Evolutionary conservation across 371 early-diverging fungal genomes (phyloP).

Genomic region (Apophysomyces ossiformis): DNA sequence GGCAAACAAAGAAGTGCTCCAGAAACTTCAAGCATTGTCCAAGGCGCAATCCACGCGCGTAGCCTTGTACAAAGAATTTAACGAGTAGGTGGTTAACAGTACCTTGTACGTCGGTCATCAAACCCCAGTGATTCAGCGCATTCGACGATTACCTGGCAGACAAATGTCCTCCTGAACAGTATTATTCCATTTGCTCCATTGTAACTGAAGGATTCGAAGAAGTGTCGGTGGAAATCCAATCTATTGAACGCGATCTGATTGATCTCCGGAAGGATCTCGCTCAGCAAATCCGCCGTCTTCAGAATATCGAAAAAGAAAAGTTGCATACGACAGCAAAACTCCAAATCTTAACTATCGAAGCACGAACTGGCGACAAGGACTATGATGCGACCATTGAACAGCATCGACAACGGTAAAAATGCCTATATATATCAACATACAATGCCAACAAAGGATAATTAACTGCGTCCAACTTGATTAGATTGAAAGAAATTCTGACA

Average conservation of each 20-base stretch:
- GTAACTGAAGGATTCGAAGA: constrained; percentile 57
- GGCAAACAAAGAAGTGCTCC: neutral
- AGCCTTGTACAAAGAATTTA: constrained; percentile 47
- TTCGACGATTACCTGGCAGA: constrained; percentile 47
- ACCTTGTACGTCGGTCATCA: neutral
- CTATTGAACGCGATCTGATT: constrained; percentile 31
- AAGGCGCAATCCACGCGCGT: constrained; percentile 48
- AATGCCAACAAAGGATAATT: neutral
- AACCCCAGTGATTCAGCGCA: constrained; percentile 29
- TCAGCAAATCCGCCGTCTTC: constrained; percentile 36
- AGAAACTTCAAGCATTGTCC: constrained; percentile 29
- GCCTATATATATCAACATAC: neutral
- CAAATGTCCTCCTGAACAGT: constrained; percentile 45
- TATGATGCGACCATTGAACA: constrained; percentile 42
- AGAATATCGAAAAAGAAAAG: constrained; percentile 44
- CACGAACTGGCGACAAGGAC: constrained; percentile 45
- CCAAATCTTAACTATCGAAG: constrained; percentile 46
- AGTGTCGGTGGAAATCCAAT: constrained; percentile 45
- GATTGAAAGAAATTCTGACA: constrained; percentile 21
- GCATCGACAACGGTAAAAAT: constrained; percentile 27
- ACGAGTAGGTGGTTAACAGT: constrained; percentile 31
- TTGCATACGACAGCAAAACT: constrained; percentile 39
- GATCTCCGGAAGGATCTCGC: constrained; percentile 30
- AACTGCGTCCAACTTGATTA: neutral
- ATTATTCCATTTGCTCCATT: constrained; percentile 47